Evolutionary conservation across 2,329 filamentous ascomycete species (phyloP).

Genomic region (Aspergillus pseudoterreus): DNA sequence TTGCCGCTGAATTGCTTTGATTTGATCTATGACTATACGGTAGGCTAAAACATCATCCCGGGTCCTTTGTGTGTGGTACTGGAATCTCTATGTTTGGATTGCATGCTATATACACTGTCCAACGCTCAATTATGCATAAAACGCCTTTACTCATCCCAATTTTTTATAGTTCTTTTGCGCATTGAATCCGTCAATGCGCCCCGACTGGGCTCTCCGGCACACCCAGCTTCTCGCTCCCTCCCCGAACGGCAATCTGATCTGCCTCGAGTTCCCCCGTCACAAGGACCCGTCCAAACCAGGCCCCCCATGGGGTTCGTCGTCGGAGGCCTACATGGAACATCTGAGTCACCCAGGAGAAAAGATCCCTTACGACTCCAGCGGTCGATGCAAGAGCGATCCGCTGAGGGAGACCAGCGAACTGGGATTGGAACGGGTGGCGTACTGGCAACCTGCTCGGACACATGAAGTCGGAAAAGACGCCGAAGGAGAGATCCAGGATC

Average conservation of each 20-base stretch:
- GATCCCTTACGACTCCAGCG: slow-evolving; percentile 58
- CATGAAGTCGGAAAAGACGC: slow-evolving; percentile 51
- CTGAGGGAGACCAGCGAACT: slow-evolving; percentile 39
- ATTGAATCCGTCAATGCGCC: slow-evolving; percentile 52
- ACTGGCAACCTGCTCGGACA: slow-evolving; percentile 56
- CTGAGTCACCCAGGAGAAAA: slow-evolving; percentile 66
- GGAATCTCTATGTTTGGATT: neutral
- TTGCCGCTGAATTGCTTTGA: slow-evolving; percentile 37
- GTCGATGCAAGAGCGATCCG: slow-evolving; percentile 48
- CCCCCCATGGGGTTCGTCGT: slow-evolving; percentile 68
- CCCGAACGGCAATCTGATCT: slow-evolving; percentile 51
- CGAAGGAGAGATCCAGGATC: slow-evolving; percentile 39
- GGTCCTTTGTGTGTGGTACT: neutral
- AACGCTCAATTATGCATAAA: neutral
- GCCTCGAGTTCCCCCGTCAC: slow-evolving; percentile 73
- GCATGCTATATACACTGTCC: neutral
- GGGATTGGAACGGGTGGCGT: slow-evolving; percentile 46
- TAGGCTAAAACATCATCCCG: slow-evolving; percentile 29
- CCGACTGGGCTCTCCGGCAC: slow-evolving; percentile 56
- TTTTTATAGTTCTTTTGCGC: slow-evolving; percentile 57
- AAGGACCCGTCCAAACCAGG: slow-evolving; percentile 64
- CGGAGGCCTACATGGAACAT: slow-evolving; percentile 68
- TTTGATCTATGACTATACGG: slow-evolving; percentile 61
- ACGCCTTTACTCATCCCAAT: neutral
- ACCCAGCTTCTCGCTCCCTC: slow-evolving; percentile 50